Percentiles rank a stretch among this genome's conserved stretches.
Evolutionary conservation across 768 basidiomycete genomes (phyloP).

Genomic region (Suillus subaureus): DNA sequence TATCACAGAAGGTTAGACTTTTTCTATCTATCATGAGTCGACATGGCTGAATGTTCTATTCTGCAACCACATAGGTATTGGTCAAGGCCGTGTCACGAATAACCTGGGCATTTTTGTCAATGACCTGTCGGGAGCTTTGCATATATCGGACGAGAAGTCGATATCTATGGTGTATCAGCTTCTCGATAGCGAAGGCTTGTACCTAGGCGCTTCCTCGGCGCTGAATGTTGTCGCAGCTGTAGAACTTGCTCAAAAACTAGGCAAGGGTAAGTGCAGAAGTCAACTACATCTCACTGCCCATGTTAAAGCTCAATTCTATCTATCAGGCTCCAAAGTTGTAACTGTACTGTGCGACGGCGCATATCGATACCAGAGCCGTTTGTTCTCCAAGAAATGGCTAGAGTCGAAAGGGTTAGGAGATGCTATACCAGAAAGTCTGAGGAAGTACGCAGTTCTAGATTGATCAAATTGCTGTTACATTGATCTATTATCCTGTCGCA

Average conservation of each 20-base stretch:
- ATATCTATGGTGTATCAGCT: constrained; percentile 94
- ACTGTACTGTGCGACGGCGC: constrained; percentile 96
- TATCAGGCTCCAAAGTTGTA: constrained; percentile 74
- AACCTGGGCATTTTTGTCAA: constrained; percentile 85
- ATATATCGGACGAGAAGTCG: constrained; percentile 85
- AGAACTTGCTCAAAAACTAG: constrained; percentile 83
- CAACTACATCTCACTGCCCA: not conserved
- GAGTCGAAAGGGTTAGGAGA: constrained; percentile 73
- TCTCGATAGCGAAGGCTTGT: constrained; percentile 89
- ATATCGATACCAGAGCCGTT: constrained; percentile 93
- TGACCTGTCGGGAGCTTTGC: constrained; percentile 79
- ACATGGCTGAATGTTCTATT: constrained; percentile 3
- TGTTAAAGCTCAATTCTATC: constrained; percentile 8
- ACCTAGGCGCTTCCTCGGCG: constrained; percentile 92
- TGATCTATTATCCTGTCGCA: not conserved
- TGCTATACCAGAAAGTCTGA: constrained; percentile 81
- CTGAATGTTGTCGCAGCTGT: constrained; percentile 94
- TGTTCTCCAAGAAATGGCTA: constrained; percentile 95
- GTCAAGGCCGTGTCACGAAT: constrained; percentile 93
- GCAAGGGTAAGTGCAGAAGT: constrained; percentile 57
- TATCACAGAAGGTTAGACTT: constrained; percentile 79
- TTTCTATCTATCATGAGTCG: constrained; percentile 1
- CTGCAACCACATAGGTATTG: constrained; percentile 66
- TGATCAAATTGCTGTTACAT: constrained; percentile 32
- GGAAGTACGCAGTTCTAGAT: constrained; percentile 88